These are phyloP conservation scores for Yamadazyma kitorensis DNA, from an alignment of 805 yeast species.

Conservation along the genomic window DNA sequence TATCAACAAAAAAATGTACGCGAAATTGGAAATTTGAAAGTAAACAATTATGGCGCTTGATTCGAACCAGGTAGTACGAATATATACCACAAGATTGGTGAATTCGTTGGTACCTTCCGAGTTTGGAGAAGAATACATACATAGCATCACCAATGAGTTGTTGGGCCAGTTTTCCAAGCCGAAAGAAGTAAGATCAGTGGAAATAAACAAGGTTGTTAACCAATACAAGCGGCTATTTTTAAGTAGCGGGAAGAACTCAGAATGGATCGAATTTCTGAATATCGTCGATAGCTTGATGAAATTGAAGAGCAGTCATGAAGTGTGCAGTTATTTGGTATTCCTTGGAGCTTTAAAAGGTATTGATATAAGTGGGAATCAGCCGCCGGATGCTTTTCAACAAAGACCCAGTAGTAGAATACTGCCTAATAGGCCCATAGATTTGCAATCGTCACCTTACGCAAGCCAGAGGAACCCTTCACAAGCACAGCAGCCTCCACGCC, in stretches of 20 bases:
- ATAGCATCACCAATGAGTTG: slow-evolving; percentile 30
- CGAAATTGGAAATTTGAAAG: slow-evolving; percentile 2
- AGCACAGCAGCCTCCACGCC: neutral
- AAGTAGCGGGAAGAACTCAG: slow-evolving; percentile 11
- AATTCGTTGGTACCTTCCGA: slow-evolving; percentile 35
- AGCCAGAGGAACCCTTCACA: neutral
- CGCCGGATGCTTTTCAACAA: slow-evolving; percentile 1
- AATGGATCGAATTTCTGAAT: slow-evolving; percentile 34
- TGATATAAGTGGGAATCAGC: neutral
- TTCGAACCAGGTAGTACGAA: slow-evolving; percentile 26
- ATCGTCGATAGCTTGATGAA: slow-evolving; percentile 28
- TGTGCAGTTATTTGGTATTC: slow-evolving; percentile 33
- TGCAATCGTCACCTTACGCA: slow-evolving; percentile 14
- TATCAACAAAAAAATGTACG: neutral
- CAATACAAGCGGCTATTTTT: slow-evolving; percentile 7
- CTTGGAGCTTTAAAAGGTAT: slow-evolving; percentile 20
- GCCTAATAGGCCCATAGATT: slow-evolving; percentile 1
- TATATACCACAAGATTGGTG: slow-evolving; percentile 34
- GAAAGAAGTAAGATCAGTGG: neutral
- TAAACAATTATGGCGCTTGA: slow-evolving; percentile 9
- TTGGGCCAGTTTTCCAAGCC: slow-evolving; percentile 5
- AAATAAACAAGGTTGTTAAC: neutral
- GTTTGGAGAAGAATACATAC: slow-evolving; percentile 32
- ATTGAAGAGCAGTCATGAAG: slow-evolving; percentile 27
- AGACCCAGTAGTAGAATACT: neutral